Conservation (phyloP, 768 basidiomycete species). For the Lepiota brunneoincarnata region DNA sequence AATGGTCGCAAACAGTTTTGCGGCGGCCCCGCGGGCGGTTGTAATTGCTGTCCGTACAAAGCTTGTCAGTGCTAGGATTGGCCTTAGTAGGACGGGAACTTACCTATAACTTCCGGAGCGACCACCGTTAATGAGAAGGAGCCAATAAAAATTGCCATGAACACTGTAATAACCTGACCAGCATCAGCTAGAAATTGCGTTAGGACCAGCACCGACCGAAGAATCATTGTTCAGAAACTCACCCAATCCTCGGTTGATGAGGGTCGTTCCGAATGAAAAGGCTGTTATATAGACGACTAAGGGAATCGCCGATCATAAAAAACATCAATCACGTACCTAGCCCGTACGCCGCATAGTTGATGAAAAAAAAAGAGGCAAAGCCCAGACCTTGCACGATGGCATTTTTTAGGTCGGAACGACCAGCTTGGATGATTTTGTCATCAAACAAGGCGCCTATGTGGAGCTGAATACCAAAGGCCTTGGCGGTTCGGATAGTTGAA, state of each 20-base stretch:
- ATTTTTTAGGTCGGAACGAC: constrained; percentile 42
- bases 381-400: constrained; percentile 52
- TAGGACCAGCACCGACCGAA: background rate
- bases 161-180: constrained; percentile 72
- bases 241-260: constrained; percentile 56
- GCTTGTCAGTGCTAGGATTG: background rate
- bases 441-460: constrained; percentile 60
- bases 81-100: constrained; percentile 51
- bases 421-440: constrained; percentile 44
- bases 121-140: constrained; percentile 76
- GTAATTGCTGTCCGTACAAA: constrained; percentile 39
- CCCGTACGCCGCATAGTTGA: constrained; percentile 65
- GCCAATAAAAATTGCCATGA: constrained; percentile 74
- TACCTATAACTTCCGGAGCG: constrained; percentile 75
- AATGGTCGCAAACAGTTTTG: constrained; percentile 78
- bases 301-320: background rate
- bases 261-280: constrained; percentile 79
- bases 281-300: constrained; percentile 35
- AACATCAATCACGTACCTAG: constrained; percentile 34
- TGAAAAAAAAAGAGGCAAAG: constrained; percentile 67
- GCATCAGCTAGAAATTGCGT: constrained; percentile 37
- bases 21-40: constrained; percentile 73
- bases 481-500: constrained; percentile 74
- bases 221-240: constrained; percentile 12
- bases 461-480: constrained; percentile 76